These are phyloP conservation scores for Arbutus unedo DNA, from an alignment of 148 eudicot species.

Conservation along the genomic window DNA sequence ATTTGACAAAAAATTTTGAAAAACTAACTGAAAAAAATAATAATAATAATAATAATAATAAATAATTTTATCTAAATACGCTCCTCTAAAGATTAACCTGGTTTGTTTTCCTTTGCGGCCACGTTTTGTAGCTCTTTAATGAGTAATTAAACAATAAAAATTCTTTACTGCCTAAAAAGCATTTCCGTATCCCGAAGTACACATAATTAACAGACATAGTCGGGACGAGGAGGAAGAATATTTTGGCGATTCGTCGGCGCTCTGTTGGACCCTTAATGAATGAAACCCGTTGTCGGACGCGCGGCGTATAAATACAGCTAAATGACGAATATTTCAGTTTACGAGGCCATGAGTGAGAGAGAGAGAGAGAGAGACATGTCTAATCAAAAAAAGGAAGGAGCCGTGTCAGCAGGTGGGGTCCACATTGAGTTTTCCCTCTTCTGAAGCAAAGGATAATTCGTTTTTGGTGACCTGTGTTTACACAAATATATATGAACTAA, in stretches of 20 bases:
- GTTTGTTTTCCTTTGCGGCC: no score
- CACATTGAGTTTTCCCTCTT: not conserved
- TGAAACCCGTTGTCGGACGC: not conserved
- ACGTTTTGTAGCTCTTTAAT: no score
- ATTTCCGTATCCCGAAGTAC: no score
- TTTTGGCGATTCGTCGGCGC: not conserved
- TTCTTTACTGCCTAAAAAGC: no score
- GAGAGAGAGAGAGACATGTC: not conserved
- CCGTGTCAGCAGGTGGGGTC: not conserved
- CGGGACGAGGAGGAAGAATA: slow-evolving; percentile 1
- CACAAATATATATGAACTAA: not conserved
- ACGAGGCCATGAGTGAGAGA: not conserved
- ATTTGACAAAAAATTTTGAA: no score
- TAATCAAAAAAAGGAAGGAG: not conserved
- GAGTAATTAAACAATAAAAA: no score
- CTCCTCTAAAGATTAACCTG: no score
- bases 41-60: no score
- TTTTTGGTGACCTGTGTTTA: not conserved
- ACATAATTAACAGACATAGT: not conserved
- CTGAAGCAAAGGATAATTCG: not conserved
- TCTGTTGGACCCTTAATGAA: not conserved
- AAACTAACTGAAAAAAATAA: no score
- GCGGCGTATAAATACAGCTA: not conserved
- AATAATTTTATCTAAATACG: no score
- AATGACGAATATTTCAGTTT: slow-evolving; percentile 2